Base-by-base conservation (phyloP, 805 yeast species). In the Monosporozyma solicola region DNA sequence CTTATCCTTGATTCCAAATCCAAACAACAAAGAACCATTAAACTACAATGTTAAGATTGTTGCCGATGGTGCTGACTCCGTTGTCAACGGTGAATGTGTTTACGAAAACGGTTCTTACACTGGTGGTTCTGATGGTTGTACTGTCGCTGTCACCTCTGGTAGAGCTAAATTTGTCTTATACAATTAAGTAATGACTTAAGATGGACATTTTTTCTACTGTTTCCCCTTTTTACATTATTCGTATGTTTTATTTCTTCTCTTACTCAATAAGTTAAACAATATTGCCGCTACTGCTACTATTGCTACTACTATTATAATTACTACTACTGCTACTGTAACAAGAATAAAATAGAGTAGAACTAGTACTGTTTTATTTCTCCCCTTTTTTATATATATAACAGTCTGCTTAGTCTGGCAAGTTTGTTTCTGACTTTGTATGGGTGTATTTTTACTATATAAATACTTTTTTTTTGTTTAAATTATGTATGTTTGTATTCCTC, bases 1-100 rank as follows among this genome's bases (percentile, higher is more conserved):
- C 81, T 74, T 92, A 64, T 88, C 97, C 13, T 76, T 92, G 72
- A 89, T 90, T 74, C 97, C 97, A 73, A 92, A 92, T 77, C 96
- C 97, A 67, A 90, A 91, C 83, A 88, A 88, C 80, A 60, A 67
- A 31, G 67, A 76, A 29, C 74, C 94, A 54, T 77, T 83, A 53
- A 85, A 83, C 79, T 86, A 68, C 77, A 84, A 83, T 66, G 86
- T 86, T 61, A 82, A 82, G 74, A 91, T 92, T 66, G 91, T 80
- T 56, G 92, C 85, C 53, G 75, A 83, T 63, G 80, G 78, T 51
- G 83, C 78, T 55, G 80, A 80, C 57, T 75, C 83, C 52, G 73
- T 72, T 47, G 81, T 85, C 55, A 76, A 77, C 61, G 97, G 98
- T 61, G 74, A 78, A 48, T 92, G 98, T 77, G 71, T 70, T 51